Conservation (phyloP, 768 basidiomycete species). For the Daedaleopsis sinensis region DNA sequence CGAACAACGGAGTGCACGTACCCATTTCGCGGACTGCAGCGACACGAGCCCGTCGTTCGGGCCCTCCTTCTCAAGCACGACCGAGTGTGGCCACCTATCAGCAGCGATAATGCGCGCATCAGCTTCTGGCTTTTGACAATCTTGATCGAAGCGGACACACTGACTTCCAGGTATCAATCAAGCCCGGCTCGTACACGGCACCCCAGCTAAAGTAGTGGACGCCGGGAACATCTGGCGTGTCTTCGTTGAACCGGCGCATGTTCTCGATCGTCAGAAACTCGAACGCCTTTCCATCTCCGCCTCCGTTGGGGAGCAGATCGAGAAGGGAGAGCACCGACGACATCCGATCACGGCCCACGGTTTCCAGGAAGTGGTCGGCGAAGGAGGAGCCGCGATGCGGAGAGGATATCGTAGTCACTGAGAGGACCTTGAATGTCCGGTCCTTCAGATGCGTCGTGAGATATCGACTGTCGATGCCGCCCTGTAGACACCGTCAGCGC, state of each 20-base stretch:
- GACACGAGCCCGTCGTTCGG: slow-evolving; percentile 95
- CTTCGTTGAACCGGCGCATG: slow-evolving; percentile 89
- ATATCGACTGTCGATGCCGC: slow-evolving; percentile 90
- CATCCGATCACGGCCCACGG: slow-evolving; percentile 67
- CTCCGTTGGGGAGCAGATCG: slow-evolving; percentile 86
- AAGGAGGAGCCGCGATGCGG: slow-evolving; percentile 95
- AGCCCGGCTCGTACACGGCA: slow-evolving; percentile 83
- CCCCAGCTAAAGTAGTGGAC: slow-evolving; percentile 97
- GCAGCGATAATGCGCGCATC: background rate
- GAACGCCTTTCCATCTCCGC: slow-evolving; percentile 95
- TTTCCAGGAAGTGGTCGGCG: slow-evolving; percentile 85
- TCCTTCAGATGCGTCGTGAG: slow-evolving; percentile 83
- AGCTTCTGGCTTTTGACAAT: background rate
- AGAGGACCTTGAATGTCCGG: slow-evolving; percentile 79
- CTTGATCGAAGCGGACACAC: slow-evolving; percentile 21
- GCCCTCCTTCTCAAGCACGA: slow-evolving; percentile 86
- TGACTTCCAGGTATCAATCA: slow-evolving; percentile 88
- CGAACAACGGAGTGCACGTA: slow-evolving; percentile 25
- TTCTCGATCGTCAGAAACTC: slow-evolving; percentile 80
- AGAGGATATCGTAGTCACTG: slow-evolving; percentile 91
- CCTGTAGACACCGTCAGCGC: slow-evolving; percentile 46
- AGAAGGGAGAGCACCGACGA: slow-evolving; percentile 74
- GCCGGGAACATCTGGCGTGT: slow-evolving; percentile 75
- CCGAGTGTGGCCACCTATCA: slow-evolving; percentile 67
- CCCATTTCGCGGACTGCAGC: slow-evolving; percentile 86